A percentile compares a stretch with the other conserved stretches of the same genome.
Evolutionary conservation across 1,139 yeast species (phyloP).

Genomic region (Protomyces macrosporus): DNA sequence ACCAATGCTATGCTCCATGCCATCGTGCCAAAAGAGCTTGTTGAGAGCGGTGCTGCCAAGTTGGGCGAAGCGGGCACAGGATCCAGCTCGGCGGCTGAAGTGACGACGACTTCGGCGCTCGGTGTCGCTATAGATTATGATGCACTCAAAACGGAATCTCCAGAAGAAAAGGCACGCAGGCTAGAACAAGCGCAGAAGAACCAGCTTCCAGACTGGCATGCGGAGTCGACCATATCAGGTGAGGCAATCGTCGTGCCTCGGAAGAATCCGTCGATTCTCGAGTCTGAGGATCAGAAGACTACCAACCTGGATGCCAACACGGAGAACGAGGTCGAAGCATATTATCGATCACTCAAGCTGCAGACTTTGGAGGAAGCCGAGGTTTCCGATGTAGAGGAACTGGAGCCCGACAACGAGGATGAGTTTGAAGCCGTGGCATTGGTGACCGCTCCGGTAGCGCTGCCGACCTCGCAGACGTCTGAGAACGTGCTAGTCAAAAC

Average conservation of each 20-base stretch:
- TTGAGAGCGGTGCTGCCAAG: slow-evolving; percentile 39
- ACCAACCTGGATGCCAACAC: slow-evolving; percentile 29
- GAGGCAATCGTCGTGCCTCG: slow-evolving; percentile 9
- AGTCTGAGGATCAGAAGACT: slow-evolving; percentile 3
- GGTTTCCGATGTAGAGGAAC: slow-evolving; percentile 29
- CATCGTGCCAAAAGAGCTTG: slow-evolving; percentile 37
- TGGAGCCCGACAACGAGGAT: slow-evolving; percentile 24
- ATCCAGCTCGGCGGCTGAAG: slow-evolving; percentile 34
- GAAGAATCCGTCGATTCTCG: not conserved
- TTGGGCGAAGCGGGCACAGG: slow-evolving; percentile 32
- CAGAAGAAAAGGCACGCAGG: slow-evolving; percentile 7
- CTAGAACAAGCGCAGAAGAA: slow-evolving; percentile 61
- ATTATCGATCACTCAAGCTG: slow-evolving; percentile 31
- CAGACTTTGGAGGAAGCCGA: slow-evolving; percentile 8
- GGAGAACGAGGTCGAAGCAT: slow-evolving; percentile 33
- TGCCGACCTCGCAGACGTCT: not conserved
- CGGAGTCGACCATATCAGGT: slow-evolving; percentile 64
- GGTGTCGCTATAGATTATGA: slow-evolving; percentile 72
- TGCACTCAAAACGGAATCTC: slow-evolving; percentile 41
- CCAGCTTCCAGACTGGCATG: slow-evolving; percentile 95
- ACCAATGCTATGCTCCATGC: slow-evolving; percentile 43
- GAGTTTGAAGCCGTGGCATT: slow-evolving; percentile 1
- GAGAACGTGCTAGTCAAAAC: not conserved
- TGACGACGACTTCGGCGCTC: slow-evolving; percentile 52
- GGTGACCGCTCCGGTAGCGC: not conserved